Evolutionary conservation across 768 basidiomycete species (phyloP).

Genomic region (Erythrobasidium yunnanense): DNA sequence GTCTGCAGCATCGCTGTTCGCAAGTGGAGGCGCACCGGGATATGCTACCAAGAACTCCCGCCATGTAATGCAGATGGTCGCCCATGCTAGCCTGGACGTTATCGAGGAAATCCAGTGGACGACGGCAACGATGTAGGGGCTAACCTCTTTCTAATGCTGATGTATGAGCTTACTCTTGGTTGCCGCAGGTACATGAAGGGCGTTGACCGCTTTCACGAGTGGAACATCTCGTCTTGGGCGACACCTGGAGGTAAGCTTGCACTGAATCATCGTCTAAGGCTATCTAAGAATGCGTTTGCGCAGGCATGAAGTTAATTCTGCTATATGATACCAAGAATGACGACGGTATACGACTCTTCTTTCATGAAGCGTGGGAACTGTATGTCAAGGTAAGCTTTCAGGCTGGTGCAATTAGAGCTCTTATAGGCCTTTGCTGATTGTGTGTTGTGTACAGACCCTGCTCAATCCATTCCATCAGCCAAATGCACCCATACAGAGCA

Average conservation of each 20-base stretch:
- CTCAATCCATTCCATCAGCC: conserved; percentile 95
- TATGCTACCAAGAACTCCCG: conserved; percentile 34
- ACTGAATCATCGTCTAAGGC: neutral
- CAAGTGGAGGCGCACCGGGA: conserved; percentile 26
- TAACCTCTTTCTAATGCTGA: neutral
- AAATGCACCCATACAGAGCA: conserved; percentile 68
- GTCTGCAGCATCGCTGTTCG: conserved; percentile 28
- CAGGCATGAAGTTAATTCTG: conserved; percentile 90
- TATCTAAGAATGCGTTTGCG: conserved; percentile 1
- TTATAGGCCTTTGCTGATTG: neutral
- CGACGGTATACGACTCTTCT: conserved; percentile 85
- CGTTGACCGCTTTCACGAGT: conserved; percentile 96
- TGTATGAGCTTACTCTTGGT: neutral
- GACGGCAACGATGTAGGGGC: conserved; percentile 47
- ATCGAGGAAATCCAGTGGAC: conserved; percentile 85
- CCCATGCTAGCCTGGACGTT: conserved; percentile 86
- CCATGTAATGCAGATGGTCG: conserved; percentile 98
- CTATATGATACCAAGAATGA: conserved; percentile 94
- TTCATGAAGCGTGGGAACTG: conserved; percentile 90
- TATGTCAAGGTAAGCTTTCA: conserved; percentile 70
- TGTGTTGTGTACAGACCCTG: conserved; percentile 54
- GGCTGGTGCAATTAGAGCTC: neutral
- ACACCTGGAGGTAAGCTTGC: conserved; percentile 69
- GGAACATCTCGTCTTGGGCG: conserved; percentile 92
- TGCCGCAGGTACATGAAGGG: conserved; percentile 74